phyloP scores from a whole-genome alignment of 208 protist genomes.

The Leishmania braziliensis region DNA sequence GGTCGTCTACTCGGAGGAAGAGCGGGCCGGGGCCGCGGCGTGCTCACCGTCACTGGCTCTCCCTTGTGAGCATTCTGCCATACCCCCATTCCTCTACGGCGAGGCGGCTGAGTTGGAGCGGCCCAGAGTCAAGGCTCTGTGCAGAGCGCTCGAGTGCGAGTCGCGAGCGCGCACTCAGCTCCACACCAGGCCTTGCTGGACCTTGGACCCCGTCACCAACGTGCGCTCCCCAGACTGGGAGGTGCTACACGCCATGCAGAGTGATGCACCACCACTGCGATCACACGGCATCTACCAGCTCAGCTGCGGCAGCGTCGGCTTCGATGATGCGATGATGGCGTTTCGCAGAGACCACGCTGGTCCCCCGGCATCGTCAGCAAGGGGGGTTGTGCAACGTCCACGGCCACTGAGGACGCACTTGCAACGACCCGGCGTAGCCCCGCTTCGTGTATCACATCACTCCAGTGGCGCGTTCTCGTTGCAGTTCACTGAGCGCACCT shows the following conservation, averaged over 20 bases:
- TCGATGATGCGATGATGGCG: background rate
- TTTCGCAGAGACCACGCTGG: background rate
- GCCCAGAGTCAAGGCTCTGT: background rate
- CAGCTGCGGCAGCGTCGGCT: constrained; percentile 4
- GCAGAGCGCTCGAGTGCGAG: background rate
- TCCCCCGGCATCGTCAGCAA: background rate
- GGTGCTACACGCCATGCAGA: background rate
- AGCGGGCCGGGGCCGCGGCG: background rate
- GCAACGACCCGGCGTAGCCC: background rate
- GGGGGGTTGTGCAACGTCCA: background rate
- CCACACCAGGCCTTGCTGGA: background rate
- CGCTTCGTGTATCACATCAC: background rate
- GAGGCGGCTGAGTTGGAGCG: background rate
- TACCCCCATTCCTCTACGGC: background rate
- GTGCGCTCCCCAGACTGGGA: constrained; percentile 15
- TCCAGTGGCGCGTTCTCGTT: background rate
- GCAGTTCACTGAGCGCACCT: background rate
- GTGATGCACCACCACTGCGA: background rate
- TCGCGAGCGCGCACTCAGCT: background rate
- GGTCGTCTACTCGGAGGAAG: background rate
- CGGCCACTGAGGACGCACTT: background rate
- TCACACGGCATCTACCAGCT: background rate
- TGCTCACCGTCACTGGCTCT: background rate
- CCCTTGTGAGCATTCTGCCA: background rate
- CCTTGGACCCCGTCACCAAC: background rate